Percentiles rank a stretch among this genome's conserved stretches.
Conservation (phyloP, 257 asterid genomes). For the Misopates orontium region DNA sequence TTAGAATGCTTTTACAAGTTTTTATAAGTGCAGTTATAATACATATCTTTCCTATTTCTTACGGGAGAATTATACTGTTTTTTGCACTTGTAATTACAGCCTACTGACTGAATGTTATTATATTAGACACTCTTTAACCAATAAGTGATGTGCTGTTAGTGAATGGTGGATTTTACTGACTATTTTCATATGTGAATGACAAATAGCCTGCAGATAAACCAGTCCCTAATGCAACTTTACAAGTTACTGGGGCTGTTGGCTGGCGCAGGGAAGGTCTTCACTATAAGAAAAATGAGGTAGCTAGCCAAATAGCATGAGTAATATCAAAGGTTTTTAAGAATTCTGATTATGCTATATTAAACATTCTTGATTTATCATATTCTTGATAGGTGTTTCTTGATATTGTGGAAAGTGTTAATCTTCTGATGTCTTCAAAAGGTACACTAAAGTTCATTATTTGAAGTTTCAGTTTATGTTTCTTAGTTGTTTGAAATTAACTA, state of each 20-base stretch:
- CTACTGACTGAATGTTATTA: not conserved
- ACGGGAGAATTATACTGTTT: too few species aligned
- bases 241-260: conserved; percentile 99
- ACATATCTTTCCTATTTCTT: too few species aligned
- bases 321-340: conserved; percentile 1
- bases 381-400: conserved; percentile 84
- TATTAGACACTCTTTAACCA: not conserved
- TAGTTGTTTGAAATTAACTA: conserved; percentile 14
- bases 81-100: too few species aligned
- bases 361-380: too few species aligned
- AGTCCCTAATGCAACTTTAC: conserved; percentile 96
- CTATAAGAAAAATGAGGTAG: conserved; percentile 96
- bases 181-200: conserved; percentile 23
- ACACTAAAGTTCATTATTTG: conserved; percentile 13
- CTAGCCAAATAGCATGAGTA: conserved; percentile 20
- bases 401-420: conserved; percentile 98
- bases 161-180: conserved; percentile 25
- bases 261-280: conserved; percentile 99
- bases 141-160: conserved; percentile 2
- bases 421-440: conserved; percentile 99
- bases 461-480: conserved; percentile 17
- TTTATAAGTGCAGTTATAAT: conserved; percentile 10
- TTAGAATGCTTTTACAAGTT: conserved; percentile 34
- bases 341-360: conserved; percentile 20
- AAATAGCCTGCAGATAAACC: conserved; percentile 84